Evolutionary conservation across 2,329 filamentous ascomycete genomes (phyloP), one percentile per base, ranked within the genome.

Genomic region (Fusarium sp.): DNA sequence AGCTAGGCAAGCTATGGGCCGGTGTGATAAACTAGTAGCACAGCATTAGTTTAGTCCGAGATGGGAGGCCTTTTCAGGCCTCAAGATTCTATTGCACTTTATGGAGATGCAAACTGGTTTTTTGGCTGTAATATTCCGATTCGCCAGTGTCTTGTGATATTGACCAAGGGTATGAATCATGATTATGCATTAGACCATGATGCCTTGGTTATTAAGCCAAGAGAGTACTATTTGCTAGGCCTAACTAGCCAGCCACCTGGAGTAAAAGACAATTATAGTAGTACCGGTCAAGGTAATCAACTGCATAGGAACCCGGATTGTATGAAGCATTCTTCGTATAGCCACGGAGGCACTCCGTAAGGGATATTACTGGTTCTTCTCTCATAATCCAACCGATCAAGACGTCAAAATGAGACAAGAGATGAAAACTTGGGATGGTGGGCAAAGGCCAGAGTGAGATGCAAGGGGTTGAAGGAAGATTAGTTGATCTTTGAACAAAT

Each of bases 1-100:
- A 35, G 7, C 15, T 21, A 18, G 17, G 6, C n/a, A n/a, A 17
- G 20, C 25, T 25, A 17, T 35, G 7, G 5, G 29, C 50, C 37
- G 53, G 47, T 57, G 53, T 57, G 53, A 53, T 43, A 11, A n/a
- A 25, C 17, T 4, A 14, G 53, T 42, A 15, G 21, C 21, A 29
- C 36, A 52, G 15, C 21, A 52, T 43, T 18, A 55, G 51, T 39
- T 51, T 11, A 20, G 17, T 33, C 13, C 20, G 25, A 51, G 33
- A 0, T 31, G 13, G 33, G 18, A 18, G 43, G 18, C 23, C 17
- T 31, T 50, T n/a, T 36, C 11, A 25, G 25, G 21, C 35, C 21
- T 36, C 9, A 17, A 17, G 15, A 20, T 20, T 0, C 11, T 0
- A 11, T 9, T 6, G 21, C 25, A n/a, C n/a, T n/a, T n/a, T 1